A percentile compares a stretch with the other conserved stretches of the same genome.
Evolutionary conservation across 352 stramenopile species (phyloP).

Genomic region (Phytophthora sp.): DNA sequence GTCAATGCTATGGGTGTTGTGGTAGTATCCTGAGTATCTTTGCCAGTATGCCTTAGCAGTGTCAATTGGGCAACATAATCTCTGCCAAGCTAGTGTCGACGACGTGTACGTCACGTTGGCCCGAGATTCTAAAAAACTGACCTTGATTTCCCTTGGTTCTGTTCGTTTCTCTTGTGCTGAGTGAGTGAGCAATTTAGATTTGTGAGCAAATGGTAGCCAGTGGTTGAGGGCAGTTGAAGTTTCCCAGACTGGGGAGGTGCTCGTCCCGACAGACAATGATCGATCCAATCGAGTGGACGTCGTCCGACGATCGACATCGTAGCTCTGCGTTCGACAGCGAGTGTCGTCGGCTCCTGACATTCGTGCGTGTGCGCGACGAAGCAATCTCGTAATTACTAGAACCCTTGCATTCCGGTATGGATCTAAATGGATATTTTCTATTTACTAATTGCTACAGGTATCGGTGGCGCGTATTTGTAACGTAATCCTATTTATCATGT

Average conservation of each 20-base stretch:
- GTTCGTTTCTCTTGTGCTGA: background rate
- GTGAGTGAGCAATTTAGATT: background rate
- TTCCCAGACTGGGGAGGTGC: background rate
- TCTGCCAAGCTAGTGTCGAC: too few relatives aligned
- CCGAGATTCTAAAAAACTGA: slow-evolving; percentile 26
- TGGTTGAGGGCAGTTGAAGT: slow-evolving; percentile 33
- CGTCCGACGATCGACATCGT: background rate
- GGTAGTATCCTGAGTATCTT: too few relatives aligned
- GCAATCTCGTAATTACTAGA: slow-evolving; percentile 2
- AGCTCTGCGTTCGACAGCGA: slow-evolving; percentile 10
- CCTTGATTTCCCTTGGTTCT: slow-evolving; percentile 1
- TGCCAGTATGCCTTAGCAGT: too few relatives aligned
- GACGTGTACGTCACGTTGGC: too few relatives aligned
- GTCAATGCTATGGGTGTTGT: too few relatives aligned
- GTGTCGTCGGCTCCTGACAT: slow-evolving; percentile 7
- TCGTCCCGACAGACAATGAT: slow-evolving; percentile 28
- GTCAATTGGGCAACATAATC: too few relatives aligned
- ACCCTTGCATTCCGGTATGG: slow-evolving; percentile 7
- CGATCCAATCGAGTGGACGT: background rate
- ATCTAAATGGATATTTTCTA: background rate
- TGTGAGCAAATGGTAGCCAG: too few relatives aligned
- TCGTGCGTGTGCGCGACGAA: slow-evolving; percentile 1
- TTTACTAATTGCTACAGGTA: background rate
- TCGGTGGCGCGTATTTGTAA: too few relatives aligned
- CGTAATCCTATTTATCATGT: too few relatives aligned